Base-by-base conservation (phyloP, 2,329 filamentous ascomycete genomes). In the Diaporthe citrichinensis region DNA sequence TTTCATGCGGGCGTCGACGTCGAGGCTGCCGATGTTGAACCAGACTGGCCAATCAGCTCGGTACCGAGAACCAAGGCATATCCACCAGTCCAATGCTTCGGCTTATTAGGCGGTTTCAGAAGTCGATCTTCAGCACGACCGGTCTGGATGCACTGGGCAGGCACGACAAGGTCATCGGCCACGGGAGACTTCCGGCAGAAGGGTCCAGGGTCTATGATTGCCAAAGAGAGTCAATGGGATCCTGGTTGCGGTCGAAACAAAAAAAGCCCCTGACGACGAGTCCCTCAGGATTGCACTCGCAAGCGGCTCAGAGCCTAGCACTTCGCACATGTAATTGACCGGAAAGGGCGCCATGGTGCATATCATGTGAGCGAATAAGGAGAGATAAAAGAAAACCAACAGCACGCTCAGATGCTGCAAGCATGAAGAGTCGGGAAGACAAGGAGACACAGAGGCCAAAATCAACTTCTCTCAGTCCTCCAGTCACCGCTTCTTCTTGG, bases 61-160 rank as follows among this genome's bases (percentile, higher is more conserved):
- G 51, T 51, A 53, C 31, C 46, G 61, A 46, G 58, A 55, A 34
- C 34, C 44, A 46, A 53, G 46, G 25, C 58, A 41, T 55, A 61
- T 61, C 71, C 49, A 53, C 67, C 51, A 58, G 49, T 58, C 73
- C 68, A 75, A 61, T 46, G 25, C 59, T 57, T 49, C 36, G 71
- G 71, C 36, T 61, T 61, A 46, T 57, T 62, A 72, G 73, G 39
- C 34, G 31, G 68, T 75, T 75, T 72, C 68, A 72, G 68, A 72
- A 72, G 58, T 75, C 58, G 73, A 75, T 72, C 73, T 67, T 55
- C 58, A 75, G 58, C 58, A 61, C 49, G 67, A 51, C 67, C 34
- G 55, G 71, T 55, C 73, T 49, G 46, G 73, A 71, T 25, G 57
- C 73, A 71, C 49, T 51, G 68, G 73, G 46, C 58, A 46, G 58